Evolutionary conservation across 2,329 filamentous ascomycete genomes (phyloP).

Genomic region (Sodiomyces alkalinus): DNA sequence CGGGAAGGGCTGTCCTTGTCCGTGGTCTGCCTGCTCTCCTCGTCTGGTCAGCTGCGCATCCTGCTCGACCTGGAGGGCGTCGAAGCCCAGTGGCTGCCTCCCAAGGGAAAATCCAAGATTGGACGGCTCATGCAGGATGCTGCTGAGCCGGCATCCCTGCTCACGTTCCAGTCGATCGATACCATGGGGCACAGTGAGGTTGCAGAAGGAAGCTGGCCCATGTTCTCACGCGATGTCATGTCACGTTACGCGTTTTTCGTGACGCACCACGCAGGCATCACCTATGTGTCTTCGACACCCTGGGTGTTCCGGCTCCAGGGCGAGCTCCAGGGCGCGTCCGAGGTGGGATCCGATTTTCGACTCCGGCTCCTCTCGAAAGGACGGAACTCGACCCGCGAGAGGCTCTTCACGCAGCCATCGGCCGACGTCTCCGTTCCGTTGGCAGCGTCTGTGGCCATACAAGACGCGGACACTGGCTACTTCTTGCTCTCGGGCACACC

Average conservation of each 20-base stretch:
- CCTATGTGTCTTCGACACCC: constrained; percentile 40
- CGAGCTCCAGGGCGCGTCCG: constrained; percentile 39
- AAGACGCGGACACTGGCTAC: constrained; percentile 48
- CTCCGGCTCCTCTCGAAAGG: constrained; percentile 44
- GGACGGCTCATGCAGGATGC: constrained; percentile 21
- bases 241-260: constrained; percentile 50
- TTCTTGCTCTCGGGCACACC: constrained; percentile 45
- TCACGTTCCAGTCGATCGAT: constrained; percentile 49
- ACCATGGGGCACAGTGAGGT: constrained; percentile 40
- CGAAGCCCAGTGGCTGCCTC: constrained; percentile 51
- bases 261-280: constrained; percentile 45
- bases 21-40: constrained; percentile 43
- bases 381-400: constrained; percentile 38
- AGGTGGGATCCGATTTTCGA: constrained; percentile 45
- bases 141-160: constrained; percentile 28
- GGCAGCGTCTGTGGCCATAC: constrained; percentile 36
- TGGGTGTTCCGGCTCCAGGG: constrained; percentile 51
- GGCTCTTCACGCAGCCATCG: constrained; percentile 38
- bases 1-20: constrained; percentile 44
- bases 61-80: constrained; percentile 47
- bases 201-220: constrained; percentile 42
- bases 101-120: constrained; percentile 28
- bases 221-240: constrained; percentile 44
- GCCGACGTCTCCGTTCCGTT: constrained; percentile 32
- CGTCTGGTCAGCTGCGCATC: constrained; percentile 44